Evolutionary conservation across 148 eudicot genomes (phyloP), one percentile per base, ranked within the genome.

Genomic region (Camellia sinensis): DNA sequence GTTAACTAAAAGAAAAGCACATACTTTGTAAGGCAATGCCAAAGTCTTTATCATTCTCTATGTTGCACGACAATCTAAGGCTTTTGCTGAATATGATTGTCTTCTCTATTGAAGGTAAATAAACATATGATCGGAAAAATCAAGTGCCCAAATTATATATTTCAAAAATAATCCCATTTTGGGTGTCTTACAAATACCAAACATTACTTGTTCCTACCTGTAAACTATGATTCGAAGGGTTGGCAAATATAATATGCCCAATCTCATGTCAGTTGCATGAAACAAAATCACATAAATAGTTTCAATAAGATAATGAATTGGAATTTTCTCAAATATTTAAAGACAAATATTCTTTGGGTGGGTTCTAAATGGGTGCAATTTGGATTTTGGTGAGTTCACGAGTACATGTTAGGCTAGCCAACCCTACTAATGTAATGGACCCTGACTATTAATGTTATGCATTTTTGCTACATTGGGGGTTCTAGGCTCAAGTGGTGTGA

Each of bases 41-140:
- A 72, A 64, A 61, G 73, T 45, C 80, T n/a, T 65, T 78, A 78
- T 73, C 84, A 70, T 81, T 75, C 40, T 66, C 66, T 52, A 65
- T 54, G 79, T 45, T 29, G 53, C 11, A 29, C 19, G n/a, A n/a
- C n/a, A n/a, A n/a, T n/a, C 54, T 44, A 43, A 75, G 53, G 68
- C 57, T 12, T 62, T 61, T 11, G 60, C 37, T 2, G 40, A 8
- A 19, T 44, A 76, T 21, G 63, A 15, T 19, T 63, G 67, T 41
- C 67, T 45, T 44, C 67, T 76, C 67, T 76, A 57, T 64, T 76
- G 18, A 61, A 64, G 50, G 62, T 29, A 19, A 10, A 63, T 1
- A 21, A 11, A 19, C 4, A 44, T n/a, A n/a, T 19, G 40, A 44
- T 60, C 21, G 43, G 67, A 45, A 76, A 18, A 10, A 62, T 6